Base-by-base conservation (phyloP, 1,139 yeast species). In the Hansenula sp. region DNA sequence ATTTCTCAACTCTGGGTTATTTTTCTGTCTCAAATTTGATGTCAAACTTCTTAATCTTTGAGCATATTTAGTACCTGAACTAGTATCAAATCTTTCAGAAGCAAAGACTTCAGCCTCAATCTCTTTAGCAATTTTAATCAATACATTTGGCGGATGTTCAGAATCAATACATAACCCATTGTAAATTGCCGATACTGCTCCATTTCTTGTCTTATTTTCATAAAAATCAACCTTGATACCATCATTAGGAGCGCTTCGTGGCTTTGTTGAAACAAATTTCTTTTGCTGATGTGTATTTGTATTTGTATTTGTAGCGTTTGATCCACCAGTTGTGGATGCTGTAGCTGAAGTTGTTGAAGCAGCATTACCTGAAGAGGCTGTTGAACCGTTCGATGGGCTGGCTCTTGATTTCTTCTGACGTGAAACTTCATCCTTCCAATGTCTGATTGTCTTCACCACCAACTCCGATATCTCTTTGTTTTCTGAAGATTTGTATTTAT, bases 381-480 rank as follows among this genome's bases (percentile, higher is more conserved):
- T 45, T 36, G 40, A 18, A 18, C 33, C 38, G 18, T 32, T 32
- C 15, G 35, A 21, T 47, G 43, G 24, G 51, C 47, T 38, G 58
- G 63, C 54, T 48, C 49, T 51, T 35, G 43, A 35, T 54, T 61
- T 74, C 69, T 76, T 91, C 76, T 87, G 94, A 44, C 76, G 77
- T 44, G 87, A 85, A 11, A 93, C 96, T 42, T 84, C 84, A 48
- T 90, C 97, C 62, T 90, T 88, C 99, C 99, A 93, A 36, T 75
- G 72, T 57, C 81, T 79, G 58, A 93, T 90, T 71, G 89, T 87
- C 57, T 79, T 80, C 64, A 86, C 87, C 29, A 91, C 98, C 42
- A 85, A 68, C 7, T 77, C 67, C 16, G 82, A 74, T 41, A 93
- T 81, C 48, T 84, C 87, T 21, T 73, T 57, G 61, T 86, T 88